Conservation (phyloP, 768 basidiomycete genomes). For the Boletus reticulatus region DNA sequence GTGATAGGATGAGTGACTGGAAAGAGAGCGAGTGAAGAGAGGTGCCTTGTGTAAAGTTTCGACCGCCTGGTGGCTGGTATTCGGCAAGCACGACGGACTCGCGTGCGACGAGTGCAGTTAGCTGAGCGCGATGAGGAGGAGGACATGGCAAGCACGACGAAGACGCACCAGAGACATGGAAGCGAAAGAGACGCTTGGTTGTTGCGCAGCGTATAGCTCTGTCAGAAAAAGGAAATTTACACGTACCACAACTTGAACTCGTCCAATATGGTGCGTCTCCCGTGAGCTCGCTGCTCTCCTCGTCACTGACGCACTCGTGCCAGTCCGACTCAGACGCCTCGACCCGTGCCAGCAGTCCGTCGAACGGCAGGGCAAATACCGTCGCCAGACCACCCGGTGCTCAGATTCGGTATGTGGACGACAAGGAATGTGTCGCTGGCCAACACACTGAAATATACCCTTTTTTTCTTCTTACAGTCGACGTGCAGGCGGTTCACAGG, state of each 20-base stretch:
- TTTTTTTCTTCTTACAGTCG: conserved; percentile 44
- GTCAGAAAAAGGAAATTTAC: conserved; percentile 20
- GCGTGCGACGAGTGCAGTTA: conserved; percentile 82
- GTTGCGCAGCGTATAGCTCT: too few species aligned
- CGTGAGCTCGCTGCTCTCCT: not conserved
- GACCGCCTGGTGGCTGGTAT: conserved; percentile 66
- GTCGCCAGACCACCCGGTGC: conserved; percentile 77
- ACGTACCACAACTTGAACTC: conserved; percentile 14
- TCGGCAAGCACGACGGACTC: conserved; percentile 84
- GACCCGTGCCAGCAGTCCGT: conserved; percentile 39
- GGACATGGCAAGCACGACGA: not conserved
- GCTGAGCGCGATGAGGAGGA: conserved; percentile 38
- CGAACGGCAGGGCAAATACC: conserved; percentile 41
- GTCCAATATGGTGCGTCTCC: conserved; percentile 32
- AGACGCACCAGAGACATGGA: conserved; percentile 27
- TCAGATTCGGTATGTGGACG: conserved; percentile 66
- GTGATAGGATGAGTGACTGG: conserved; percentile 4
- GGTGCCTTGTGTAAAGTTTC: conserved; percentile 88
- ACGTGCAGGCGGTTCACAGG: conserved; percentile 66
- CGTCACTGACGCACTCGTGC: not conserved
- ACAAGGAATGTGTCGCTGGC: not conserved
- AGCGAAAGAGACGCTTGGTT: not conserved
- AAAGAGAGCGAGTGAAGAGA: not conserved
- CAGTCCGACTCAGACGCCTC: conserved; percentile 85
- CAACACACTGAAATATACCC: not conserved